These are phyloP conservation scores for Plasmodium yoelii DNA, from an alignment of 169 alveolate genomes.

Conservation along the genomic window DNA sequence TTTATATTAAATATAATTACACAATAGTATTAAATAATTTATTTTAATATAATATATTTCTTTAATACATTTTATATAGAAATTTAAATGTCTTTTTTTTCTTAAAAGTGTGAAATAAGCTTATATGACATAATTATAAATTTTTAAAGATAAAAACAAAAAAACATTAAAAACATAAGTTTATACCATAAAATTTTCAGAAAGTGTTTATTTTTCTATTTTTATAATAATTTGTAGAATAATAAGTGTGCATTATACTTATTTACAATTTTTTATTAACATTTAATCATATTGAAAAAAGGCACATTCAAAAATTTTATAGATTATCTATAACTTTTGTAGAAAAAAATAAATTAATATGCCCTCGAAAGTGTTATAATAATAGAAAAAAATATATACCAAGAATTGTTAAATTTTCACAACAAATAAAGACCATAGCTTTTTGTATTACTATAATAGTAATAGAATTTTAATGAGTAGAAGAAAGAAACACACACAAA, in stretches of 20 bases:
- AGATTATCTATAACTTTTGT: slow-evolving; percentile 15
- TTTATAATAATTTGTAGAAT: slow-evolving; percentile 19
- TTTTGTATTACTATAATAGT: slow-evolving; percentile 14
- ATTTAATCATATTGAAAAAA: slow-evolving; percentile 9
- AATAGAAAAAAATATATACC: slow-evolving; percentile 6
- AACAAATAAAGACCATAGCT: neutral
- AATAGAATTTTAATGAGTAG: slow-evolving; percentile 14
- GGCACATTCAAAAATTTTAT: slow-evolving; percentile 7
- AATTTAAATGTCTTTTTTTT: slow-evolving; percentile 43
- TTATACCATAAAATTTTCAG: slow-evolving; percentile 10
- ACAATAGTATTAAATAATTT: slow-evolving; percentile 32
- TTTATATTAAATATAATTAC: neutral
- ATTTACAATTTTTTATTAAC: slow-evolving; percentile 15
- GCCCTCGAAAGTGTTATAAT: neutral
- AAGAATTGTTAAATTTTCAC: slow-evolving; percentile 4
- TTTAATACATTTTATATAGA: slow-evolving; percentile 17
- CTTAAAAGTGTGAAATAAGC: slow-evolving; percentile 10
- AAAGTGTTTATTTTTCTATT: slow-evolving; percentile 35
- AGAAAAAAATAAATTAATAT: neutral
- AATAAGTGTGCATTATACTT: slow-evolving; percentile 38
- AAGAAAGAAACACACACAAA: slow-evolving; percentile 12
- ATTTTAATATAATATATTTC: slow-evolving; percentile 19
- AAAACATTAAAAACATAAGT: slow-evolving; percentile 1
- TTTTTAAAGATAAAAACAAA: slow-evolving; percentile 15
- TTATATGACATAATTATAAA: slow-evolving; percentile 7